phyloP scores from a whole-genome alignment of 2,329 filamentous ascomycete genomes.

The Graphiopsis chlorocephala region DNA sequence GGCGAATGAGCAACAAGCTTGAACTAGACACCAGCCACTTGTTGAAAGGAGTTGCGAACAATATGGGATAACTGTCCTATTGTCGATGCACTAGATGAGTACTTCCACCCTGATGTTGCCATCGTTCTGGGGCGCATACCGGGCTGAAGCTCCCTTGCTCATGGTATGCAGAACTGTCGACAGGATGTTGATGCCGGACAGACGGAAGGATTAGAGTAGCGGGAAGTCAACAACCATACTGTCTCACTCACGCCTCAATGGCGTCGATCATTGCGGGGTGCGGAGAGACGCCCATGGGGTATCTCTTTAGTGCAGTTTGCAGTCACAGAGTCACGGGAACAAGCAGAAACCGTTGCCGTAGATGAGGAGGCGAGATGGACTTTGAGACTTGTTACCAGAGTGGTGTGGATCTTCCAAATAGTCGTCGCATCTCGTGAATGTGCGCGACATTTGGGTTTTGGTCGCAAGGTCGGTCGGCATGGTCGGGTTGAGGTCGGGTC shows the following conservation, averaged over 20 bases:
- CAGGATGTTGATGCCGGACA: constrained; percentile 2
- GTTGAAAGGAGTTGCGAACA: neutral
- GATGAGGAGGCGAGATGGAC: neutral
- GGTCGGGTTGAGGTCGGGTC: neutral
- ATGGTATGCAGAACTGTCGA: neutral
- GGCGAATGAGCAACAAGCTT: neutral
- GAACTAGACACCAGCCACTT: neutral
- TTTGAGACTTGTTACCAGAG: neutral
- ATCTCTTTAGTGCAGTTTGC: neutral
- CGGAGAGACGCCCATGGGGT: constrained; percentile 11
- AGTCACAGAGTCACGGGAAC: neutral
- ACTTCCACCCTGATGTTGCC: neutral
- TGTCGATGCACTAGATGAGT: neutral
- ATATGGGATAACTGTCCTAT: neutral
- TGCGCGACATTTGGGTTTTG: neutral
- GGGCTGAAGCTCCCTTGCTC: constrained; percentile 1
- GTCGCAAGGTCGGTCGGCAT: neutral
- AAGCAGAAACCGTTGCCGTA: neutral
- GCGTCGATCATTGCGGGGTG: constrained; percentile 13
- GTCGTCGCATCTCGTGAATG: neutral
- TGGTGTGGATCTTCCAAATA: constrained; percentile 5
- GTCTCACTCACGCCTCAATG: constrained; percentile 11
- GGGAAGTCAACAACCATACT: constrained; percentile 3
- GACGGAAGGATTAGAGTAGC: constrained; percentile 12
- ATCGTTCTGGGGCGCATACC: neutral